Evolutionary conservation across 208 protist species (phyloP).

Genomic region (Angomonas deanei): DNA sequence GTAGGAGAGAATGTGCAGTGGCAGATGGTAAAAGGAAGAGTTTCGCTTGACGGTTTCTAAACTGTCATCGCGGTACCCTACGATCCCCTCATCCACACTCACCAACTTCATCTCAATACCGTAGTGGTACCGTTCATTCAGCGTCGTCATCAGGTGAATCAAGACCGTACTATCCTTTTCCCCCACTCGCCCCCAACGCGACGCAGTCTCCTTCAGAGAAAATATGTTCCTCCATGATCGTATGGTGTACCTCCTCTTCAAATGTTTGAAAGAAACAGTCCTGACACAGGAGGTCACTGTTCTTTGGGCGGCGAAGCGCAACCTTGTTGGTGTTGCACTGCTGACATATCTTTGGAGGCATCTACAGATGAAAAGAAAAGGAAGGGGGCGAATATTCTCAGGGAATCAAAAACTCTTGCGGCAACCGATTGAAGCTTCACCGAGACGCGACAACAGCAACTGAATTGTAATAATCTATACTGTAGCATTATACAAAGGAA

Average conservation of each 20-base stretch:
- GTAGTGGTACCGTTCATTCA: slow-evolving; percentile 93
- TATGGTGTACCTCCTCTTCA: slow-evolving; percentile 95
- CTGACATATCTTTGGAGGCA: slow-evolving; percentile 56
- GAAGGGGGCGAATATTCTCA: no score
- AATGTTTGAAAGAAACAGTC: slow-evolving; percentile 94
- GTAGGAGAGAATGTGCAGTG: slow-evolving; percentile 94
- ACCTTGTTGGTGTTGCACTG: slow-evolving; percentile 43
- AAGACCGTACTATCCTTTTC: slow-evolving; percentile 97
- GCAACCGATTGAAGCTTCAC: no score
- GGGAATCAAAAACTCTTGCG: no score
- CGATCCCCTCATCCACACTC: slow-evolving; percentile 98
- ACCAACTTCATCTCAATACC: slow-evolving; percentile 91
- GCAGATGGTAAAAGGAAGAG: slow-evolving; percentile 86
- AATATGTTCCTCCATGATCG: slow-evolving; percentile 88
- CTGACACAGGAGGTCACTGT: slow-evolving; percentile 86
- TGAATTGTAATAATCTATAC: background rate
- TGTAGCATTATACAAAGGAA: slow-evolving; percentile 6
- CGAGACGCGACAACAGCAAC: no score
- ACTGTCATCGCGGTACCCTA: slow-evolving; percentile 97
- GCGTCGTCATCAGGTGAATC: slow-evolving; percentile 88
- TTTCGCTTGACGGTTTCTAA: slow-evolving; percentile 96
- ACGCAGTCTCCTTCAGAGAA: slow-evolving; percentile 90
- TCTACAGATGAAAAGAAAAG: slow-evolving; percentile 6
- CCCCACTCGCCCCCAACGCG: slow-evolving; percentile 94
- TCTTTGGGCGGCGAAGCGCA: slow-evolving; percentile 88